Conservation (phyloP, 805 yeast genomes). For the Candida sanyiensis region DNA sequence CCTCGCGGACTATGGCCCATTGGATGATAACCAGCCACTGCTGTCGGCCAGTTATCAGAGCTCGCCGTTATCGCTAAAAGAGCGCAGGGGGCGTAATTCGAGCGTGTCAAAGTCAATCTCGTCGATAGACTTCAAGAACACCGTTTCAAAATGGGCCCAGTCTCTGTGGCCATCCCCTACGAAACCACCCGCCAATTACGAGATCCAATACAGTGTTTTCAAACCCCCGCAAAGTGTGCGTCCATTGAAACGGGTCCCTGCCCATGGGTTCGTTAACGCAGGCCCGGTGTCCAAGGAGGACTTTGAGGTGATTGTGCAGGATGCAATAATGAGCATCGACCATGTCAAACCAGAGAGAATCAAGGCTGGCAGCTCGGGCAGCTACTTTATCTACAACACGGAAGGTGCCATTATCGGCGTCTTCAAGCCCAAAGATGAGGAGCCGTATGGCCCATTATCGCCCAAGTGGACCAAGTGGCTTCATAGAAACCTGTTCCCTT, state of each 20-base stretch:
- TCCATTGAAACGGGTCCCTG: conserved; percentile 27
- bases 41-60: background rate
- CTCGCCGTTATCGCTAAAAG: conserved; percentile 3
- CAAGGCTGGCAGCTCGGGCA: conserved; percentile 63
- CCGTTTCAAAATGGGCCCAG: conserved; percentile 26
- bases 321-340: conserved; percentile 39
- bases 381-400: conserved; percentile 49
- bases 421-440: conserved; percentile 76
- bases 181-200: conserved; percentile 24
- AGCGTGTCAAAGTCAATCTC: conserved; percentile 20
- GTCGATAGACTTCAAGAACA: conserved; percentile 20
- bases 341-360: conserved; percentile 48
- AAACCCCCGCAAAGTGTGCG: conserved; percentile 32
- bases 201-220: conserved; percentile 53
- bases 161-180: conserved; percentile 27
- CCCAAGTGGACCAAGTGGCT: conserved; percentile 81
- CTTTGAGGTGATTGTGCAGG: conserved; percentile 38
- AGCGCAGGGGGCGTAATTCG: conserved; percentile 8
- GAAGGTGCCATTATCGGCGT: conserved; percentile 43
- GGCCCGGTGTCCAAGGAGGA: conserved; percentile 26
- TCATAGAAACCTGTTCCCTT: conserved; percentile 69
- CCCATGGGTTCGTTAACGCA: conserved; percentile 22
- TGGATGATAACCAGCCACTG: conserved; percentile 3
- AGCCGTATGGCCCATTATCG: conserved; percentile 71
- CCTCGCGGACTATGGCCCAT: background rate